Conservation (phyloP, 73 alveolate genomes). For the Symbiodinium natans region DNA sequence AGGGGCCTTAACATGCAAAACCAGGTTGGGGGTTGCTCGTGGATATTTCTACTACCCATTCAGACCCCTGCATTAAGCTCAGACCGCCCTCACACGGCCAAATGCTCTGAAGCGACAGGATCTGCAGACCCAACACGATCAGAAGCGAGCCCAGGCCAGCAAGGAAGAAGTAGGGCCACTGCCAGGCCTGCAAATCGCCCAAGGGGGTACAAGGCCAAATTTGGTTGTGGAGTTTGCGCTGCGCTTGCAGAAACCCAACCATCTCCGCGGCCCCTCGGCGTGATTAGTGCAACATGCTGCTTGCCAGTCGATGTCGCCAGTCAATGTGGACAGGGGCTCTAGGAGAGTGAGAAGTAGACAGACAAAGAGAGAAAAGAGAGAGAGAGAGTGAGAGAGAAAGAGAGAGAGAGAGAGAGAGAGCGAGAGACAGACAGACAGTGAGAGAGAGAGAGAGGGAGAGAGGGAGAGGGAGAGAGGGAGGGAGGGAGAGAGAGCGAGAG, state of each 20-base stretch:
- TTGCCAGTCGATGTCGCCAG: not conserved
- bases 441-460: no score
- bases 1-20: not conserved
- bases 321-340: not conserved
- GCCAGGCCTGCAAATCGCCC: not conserved
- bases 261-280: not conserved
- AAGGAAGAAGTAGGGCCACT: not conserved
- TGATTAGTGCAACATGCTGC: not conserved
- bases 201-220: not conserved
- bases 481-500: no score
- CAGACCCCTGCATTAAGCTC: not conserved
- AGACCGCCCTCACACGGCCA: not conserved
- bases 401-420: not conserved
- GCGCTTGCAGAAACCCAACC: not conserved
- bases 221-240: not conserved
- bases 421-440: no score
- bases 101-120: not conserved
- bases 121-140: not conserved
- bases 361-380: not conserved
- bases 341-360: not conserved
- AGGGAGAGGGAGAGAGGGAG: no score
- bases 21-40: not conserved
- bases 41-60: not conserved
- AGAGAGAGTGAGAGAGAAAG: not conserved
- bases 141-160: conserved; percentile 10